Percentiles rank a stretch among this genome's conserved stretches.
Evolutionary conservation across 352 stramenopile genomes (phyloP).

Genomic region (Phytophthora kernoviae): DNA sequence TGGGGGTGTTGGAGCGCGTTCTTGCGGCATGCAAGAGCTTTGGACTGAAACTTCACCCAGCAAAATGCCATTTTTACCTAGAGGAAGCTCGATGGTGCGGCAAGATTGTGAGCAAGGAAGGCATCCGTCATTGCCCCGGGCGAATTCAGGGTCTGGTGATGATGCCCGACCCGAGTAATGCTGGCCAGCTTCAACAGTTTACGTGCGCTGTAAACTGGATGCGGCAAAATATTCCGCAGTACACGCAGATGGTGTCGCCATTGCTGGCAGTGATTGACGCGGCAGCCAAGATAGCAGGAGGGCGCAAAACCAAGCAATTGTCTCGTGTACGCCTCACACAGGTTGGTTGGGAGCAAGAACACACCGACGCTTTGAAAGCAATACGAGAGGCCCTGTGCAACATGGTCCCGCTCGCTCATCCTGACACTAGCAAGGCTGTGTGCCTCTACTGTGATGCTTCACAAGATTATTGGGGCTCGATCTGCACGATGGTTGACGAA

Average conservation of each 20-base stretch:
- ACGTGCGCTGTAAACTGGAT: constrained; percentile 18
- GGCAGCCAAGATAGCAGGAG: neutral
- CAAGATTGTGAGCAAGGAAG: constrained; percentile 6
- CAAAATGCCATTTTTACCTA: neutral
- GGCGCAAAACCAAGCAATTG: constrained; percentile 9
- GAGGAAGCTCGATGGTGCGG: neutral
- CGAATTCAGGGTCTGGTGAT: constrained; percentile 4
- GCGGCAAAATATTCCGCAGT: constrained; percentile 5
- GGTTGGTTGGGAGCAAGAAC: neutral
- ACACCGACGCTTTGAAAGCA: neutral
- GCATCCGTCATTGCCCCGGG: constrained; percentile 3
- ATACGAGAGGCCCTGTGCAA: neutral
- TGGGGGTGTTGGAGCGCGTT: neutral
- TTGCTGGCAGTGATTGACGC: neutral
- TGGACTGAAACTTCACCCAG: neutral
- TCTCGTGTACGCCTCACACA: neutral
- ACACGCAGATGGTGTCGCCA: neutral
- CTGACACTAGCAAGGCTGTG: neutral
- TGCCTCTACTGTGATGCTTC: constrained; percentile 9
- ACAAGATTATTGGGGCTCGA: constrained; percentile 1
- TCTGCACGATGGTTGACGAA: constrained; percentile 2
- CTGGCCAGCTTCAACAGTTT: constrained; percentile 7
- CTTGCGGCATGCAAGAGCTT: neutral
- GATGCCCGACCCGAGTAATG: constrained; percentile 3
- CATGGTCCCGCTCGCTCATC: constrained; percentile 10